Base-by-base conservation (phyloP, 108 stramenopile genomes). In the Skeletonema tropicum region DNA sequence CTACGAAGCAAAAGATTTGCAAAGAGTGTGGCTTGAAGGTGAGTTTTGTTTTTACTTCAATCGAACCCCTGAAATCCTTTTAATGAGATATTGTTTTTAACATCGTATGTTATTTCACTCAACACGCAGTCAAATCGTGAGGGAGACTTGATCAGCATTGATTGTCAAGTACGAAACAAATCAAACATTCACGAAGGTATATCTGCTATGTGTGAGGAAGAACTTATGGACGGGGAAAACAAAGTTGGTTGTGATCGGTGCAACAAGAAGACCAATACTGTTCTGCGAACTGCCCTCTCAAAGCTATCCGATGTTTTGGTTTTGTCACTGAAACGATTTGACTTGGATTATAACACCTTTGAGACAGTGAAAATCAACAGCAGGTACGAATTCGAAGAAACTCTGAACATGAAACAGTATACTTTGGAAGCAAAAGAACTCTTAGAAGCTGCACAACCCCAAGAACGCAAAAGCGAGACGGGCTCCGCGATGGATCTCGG, bases 351-450 rank as follows among this genome's bases (percentile, higher is more conserved):
- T 79, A 96, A 83, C 52, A 99, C 97, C 13, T 99, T 98, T 70
- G 98, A 99, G 75, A 99, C 98, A n/a, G 98, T 99, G 29, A 99
- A 99, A 77, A 70, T 99, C 60, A 99, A 99, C 71, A 94, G 92
- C 73, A 89, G 97, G 15, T 94, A 94, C 68, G 95, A 94, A 35
- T 99, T 99, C 70, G 97, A 93, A 49, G 86, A 95, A 74, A 87
- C 87, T 11, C 79, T 99, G 60, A 98, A 99, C 64, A 85, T 99
- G 90, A 97, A 97, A 73, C 91, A 85, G 45, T 99, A 97, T 74
- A 98, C 97, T 14, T 74, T 95, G 25, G 95, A 97, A 82, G 98
- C 96, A 7, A 79, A 94, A 14, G 97, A 98, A 66, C 84, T 87
- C 35, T 68, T 87, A 31, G 91, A 94, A 70, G 70, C 86, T 64